A percentile compares a stretch with the other conserved stretches of the same genome.
phyloP scores from a whole-genome alignment of 164 flowering plant genomes.

The Vitis riparia region DNA sequence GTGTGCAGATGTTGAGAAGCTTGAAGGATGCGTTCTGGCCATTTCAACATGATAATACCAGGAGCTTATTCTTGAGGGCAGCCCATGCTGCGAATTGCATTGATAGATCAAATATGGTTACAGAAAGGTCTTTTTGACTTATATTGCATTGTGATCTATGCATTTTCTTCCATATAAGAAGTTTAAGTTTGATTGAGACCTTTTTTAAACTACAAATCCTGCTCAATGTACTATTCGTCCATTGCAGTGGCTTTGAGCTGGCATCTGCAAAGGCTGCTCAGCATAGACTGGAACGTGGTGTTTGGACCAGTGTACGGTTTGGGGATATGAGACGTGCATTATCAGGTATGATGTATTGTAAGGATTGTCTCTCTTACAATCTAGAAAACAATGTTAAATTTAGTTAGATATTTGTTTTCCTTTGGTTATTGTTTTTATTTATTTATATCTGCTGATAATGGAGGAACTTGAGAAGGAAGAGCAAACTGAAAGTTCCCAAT shows the following conservation, averaged over 20 bases:
- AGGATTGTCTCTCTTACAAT: neutral
- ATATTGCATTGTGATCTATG: conserved; percentile 10
- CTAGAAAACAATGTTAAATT: neutral
- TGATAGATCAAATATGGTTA: conserved; percentile 30
- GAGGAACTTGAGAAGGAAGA: neutral
- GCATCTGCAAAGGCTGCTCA: conserved; percentile 92
- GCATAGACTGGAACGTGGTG: conserved; percentile 83
- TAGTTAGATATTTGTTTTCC: neutral
- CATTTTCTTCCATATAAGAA: neutral
- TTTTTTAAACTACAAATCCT: too few species aligned
- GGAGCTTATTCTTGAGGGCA: conserved; percentile 69
- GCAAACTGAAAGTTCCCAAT: neutral
- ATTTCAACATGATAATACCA: conserved; percentile 54
- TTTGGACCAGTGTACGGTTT: conserved; percentile 77
- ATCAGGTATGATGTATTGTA: conserved; percentile 48
- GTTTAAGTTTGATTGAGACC: too few species aligned
- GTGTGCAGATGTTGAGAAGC: conserved; percentile 59
- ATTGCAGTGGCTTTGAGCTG: conserved; percentile 64
- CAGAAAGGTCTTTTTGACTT: conserved; percentile 44
- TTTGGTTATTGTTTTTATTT: neutral
- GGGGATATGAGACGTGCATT: conserved; percentile 91
- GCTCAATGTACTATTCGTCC: neutral
- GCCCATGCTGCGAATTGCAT: conserved; percentile 70
- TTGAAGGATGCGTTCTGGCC: conserved; percentile 88
- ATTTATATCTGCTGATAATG: neutral